These are phyloP conservation scores for Paraglomus brasilianum DNA, from an alignment of 192 early-diverging fungal genomes.

Conservation along the genomic window DNA sequence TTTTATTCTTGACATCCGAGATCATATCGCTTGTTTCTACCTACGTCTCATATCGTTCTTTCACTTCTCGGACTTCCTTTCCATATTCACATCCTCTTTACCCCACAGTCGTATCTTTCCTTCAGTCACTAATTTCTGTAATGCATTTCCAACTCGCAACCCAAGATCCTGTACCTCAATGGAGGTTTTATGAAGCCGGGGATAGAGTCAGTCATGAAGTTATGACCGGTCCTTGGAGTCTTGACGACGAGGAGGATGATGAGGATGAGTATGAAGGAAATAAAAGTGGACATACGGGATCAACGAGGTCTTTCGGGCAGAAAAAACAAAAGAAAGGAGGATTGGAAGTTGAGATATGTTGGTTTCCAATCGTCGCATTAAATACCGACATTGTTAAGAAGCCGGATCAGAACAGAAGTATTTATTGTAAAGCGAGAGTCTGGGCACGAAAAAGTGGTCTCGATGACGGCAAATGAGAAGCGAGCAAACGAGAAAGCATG, in stretches of 20 bases:
- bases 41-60: no score
- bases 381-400: no score
- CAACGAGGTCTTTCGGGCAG: neutral
- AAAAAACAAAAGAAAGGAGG: neutral
- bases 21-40: no score
- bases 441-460: no score
- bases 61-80: no score
- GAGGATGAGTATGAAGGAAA: neutral
- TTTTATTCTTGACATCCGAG: no score
- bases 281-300: neutral
- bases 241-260: neutral
- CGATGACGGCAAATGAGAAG: no score
- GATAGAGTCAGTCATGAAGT: neutral
- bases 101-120: no score
- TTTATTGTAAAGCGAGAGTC: no score
- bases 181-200: constrained; percentile 6
- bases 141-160: neutral
- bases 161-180: neutral
- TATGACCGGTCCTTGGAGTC: neutral
- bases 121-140: neutral
- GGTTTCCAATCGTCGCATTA: neutral
- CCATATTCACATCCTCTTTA: no score
- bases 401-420: no score
- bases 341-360: neutral
- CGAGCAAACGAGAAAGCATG: no score